Percentiles rank a stretch among this genome's conserved stretches.
Evolutionary conservation across 2,329 filamentous ascomycete species (phyloP).

Genomic region (Microcyclospora tardicrescens): DNA sequence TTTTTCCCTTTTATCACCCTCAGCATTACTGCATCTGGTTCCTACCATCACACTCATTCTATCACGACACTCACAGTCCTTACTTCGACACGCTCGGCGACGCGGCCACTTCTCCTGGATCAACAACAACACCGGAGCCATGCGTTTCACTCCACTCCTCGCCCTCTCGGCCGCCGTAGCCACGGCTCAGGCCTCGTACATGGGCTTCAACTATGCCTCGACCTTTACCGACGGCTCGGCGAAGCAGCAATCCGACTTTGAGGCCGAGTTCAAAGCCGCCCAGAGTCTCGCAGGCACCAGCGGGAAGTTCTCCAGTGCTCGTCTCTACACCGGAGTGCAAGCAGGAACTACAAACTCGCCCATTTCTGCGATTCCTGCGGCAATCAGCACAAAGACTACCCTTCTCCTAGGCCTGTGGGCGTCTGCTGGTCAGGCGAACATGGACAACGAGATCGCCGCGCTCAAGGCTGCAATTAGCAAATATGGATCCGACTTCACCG

Average conservation of each 20-base stretch:
- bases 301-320: slow-evolving; percentile 48
- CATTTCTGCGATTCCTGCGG: slow-evolving; percentile 60
- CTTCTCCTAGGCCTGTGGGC: slow-evolving; percentile 78
- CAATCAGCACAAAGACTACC: slow-evolving; percentile 64
- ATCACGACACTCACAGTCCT: too few species aligned
- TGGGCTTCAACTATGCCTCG: slow-evolving; percentile 64
- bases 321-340: slow-evolving; percentile 65
- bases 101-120: too few species aligned
- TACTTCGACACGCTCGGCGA: too few species aligned
- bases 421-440: slow-evolving; percentile 27
- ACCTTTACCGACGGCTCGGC: slow-evolving; percentile 46
- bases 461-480: slow-evolving; percentile 54
- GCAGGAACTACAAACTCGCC: slow-evolving; percentile 49
- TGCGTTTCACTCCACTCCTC: slow-evolving; percentile 23
- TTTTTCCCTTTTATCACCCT: too few species aligned
- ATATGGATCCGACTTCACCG: slow-evolving; percentile 52
- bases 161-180: slow-evolving; percentile 28
- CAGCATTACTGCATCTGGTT: too few species aligned
- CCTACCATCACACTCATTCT: too few species aligned
- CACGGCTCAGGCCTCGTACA: slow-evolving; percentile 26
- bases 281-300: slow-evolving; percentile 48
- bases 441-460: slow-evolving; percentile 63
- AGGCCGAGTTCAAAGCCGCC: slow-evolving; percentile 55
- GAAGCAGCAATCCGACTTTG: slow-evolving; percentile 53
- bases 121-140: slow-evolving; percentile 5